These are phyloP conservation scores for Rhodomyrtus psidioides DNA, from an alignment of 441 rosid genomes.

Conservation along the genomic window DNA sequence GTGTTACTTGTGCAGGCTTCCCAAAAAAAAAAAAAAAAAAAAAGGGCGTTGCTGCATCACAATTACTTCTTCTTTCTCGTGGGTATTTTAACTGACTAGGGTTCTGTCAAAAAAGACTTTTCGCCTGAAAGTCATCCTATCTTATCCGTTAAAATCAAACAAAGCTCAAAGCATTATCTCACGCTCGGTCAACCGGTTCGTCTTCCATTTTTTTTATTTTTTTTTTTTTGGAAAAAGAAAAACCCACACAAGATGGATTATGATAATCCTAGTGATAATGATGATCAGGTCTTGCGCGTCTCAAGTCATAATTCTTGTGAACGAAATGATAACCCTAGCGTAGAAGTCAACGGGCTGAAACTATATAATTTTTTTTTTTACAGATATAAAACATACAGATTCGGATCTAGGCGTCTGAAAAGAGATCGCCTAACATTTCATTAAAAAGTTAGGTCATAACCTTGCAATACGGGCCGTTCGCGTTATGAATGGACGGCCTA, in stretches of 20 bases:
- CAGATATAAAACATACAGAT: not conserved
- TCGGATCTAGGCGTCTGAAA: no score
- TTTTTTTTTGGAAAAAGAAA: no score
- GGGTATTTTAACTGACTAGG: not conserved
- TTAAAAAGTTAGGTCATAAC: no score
- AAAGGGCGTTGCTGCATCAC: not conserved
- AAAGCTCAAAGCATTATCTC: not conserved
- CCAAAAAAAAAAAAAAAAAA: not conserved
- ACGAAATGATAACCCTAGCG: not conserved
- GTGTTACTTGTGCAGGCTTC: not conserved
- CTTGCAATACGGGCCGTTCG: no score
- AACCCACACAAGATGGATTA: not conserved
- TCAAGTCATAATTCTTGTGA: not conserved
- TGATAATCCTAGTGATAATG: not conserved
- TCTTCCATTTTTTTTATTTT: not conserved
- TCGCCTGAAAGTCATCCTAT: not conserved
- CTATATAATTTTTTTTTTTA: no score
- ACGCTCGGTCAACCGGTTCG: not conserved
- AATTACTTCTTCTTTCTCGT: not conserved
- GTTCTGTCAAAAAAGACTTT: no score
- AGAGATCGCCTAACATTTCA: no score
- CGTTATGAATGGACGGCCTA: no score
- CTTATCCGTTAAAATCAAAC: not conserved
- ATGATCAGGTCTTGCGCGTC: not conserved
- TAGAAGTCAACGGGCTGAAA: not conserved